Evolutionary conservation across 1,139 yeast species (phyloP).

Genomic region (Blastobotrys apis): DNA sequence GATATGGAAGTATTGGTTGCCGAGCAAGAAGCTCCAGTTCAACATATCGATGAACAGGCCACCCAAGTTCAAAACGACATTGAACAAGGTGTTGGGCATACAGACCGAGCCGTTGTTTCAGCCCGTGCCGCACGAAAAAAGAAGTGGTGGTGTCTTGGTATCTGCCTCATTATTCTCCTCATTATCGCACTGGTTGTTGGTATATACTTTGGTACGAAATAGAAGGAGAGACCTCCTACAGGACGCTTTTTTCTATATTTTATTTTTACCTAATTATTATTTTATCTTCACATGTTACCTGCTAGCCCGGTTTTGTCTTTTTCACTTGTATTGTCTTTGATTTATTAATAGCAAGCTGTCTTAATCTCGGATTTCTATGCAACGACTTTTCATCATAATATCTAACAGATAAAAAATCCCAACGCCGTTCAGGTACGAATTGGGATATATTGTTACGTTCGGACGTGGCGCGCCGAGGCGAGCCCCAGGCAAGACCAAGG

Average conservation of each 20-base stretch:
- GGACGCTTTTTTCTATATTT: background rate
- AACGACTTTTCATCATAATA: too few relatives aligned
- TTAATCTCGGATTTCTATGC: too few relatives aligned
- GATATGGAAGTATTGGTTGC: constrained; percentile 97
- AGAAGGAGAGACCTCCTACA: background rate
- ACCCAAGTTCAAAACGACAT: constrained; percentile 82
- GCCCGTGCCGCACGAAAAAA: constrained; percentile 91
- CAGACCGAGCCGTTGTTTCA: constrained; percentile 80
- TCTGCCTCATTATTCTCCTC: constrained; percentile 58
- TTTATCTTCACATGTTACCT: too few relatives aligned
- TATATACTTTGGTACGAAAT: constrained; percentile 21
- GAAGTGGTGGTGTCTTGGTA: constrained; percentile 81
- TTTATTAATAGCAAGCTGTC: too few relatives aligned
- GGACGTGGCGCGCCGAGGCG: too few relatives aligned
- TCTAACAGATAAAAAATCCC: too few relatives aligned
- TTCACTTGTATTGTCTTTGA: too few relatives aligned
- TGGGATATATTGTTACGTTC: too few relatives aligned
- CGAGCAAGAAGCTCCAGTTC: constrained; percentile 89
- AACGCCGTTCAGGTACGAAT: too few relatives aligned
- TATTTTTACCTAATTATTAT: background rate
- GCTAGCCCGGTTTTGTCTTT: too few relatives aligned
- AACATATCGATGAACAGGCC: constrained; percentile 77
- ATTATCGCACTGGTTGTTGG: constrained; percentile 58
- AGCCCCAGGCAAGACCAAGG: too few relatives aligned
- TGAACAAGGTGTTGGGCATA: constrained; percentile 93